Evolutionary conservation across 208 protist genomes (phyloP), one percentile per base, ranked within the genome.

Genomic region (Perkinsela sp.): DNA sequence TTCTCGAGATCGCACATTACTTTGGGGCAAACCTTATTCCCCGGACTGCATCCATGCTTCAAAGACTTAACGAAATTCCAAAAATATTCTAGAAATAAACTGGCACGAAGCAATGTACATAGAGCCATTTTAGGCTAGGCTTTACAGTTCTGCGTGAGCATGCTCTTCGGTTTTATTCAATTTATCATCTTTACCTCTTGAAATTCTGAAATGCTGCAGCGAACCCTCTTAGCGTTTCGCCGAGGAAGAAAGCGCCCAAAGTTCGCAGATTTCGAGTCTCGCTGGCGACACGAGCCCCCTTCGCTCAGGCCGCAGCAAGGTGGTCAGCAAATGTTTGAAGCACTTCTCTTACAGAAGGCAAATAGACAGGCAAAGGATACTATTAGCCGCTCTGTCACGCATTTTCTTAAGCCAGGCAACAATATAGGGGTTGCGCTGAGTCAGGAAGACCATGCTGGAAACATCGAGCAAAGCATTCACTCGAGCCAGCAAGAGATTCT

Each of bases 241-340:
- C 78, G 85, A 31, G 85, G 85, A 76, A 88, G 87, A 77, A 83
- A 82, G 16, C 81, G 85, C 1, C 85, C 85, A 28, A 78, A 81
- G 30, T 81, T 80, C 0, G 76, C 82, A 32, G 82, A 88, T 80
- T 91, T 91, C 69, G 82, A 78, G 1, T 81, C 85, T 71, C 88
- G 87, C 76, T 89, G 87, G 70, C 83, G 83, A 67, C 81, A 81
- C 48, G 85, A 89, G 0, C 85, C 85, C 13, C 31, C 72, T 2
- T 72, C 85, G 28, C 75, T 89, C 66, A 88, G 85, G 70, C 85
- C 82, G 22, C 80, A 88, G 73, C 85, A 91, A 67, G 83, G 83
- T 68, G 85, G 85, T 16, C 85, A 91, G 72, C 83, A 88, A 77
- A 83, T 80, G 73, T 91, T 91, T 70, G 77, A 72, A 40, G 71